Evolutionary conservation across 805 yeast species (phyloP).

Genomic region (Lipomyces sp.): DNA sequence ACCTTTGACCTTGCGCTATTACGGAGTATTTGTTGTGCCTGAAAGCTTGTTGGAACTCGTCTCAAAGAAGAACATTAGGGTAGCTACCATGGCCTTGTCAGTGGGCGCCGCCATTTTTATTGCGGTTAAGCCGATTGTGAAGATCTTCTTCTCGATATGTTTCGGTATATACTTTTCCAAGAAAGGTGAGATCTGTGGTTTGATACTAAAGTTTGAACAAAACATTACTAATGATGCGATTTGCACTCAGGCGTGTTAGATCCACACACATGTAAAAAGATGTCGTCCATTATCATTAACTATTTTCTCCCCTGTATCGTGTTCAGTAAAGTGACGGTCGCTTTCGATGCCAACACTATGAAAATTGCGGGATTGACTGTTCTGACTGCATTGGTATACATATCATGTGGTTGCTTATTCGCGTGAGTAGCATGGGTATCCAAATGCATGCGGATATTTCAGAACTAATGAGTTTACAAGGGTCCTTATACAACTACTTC

Average conservation of each 20-base stretch:
- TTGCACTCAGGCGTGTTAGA: constrained; percentile 28
- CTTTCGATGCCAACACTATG: constrained; percentile 69
- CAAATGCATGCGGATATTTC: neutral
- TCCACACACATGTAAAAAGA: constrained; percentile 55
- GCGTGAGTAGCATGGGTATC: constrained; percentile 39
- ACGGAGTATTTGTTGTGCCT: neutral
- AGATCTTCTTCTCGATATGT: constrained; percentile 72
- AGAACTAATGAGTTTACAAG: neutral
- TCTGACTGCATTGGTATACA: constrained; percentile 54
- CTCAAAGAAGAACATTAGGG: neutral
- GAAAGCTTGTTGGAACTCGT: neutral
- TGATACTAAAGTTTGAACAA: neutral
- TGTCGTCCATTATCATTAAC: constrained; percentile 70
- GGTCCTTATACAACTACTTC: constrained; percentile 48
- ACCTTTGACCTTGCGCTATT: neutral
- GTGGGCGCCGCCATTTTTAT: constrained; percentile 74
- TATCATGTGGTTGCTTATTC: constrained; percentile 53
- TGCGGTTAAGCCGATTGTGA: constrained; percentile 83
- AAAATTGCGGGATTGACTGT: constrained; percentile 70
- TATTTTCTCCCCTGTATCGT: constrained; percentile 76
- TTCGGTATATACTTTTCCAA: constrained; percentile 70
- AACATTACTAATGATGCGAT: neutral
- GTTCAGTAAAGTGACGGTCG: constrained; percentile 70
- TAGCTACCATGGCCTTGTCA: constrained; percentile 33
- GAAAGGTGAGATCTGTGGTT: constrained; percentile 63